These are phyloP conservation scores for Nepenthes alata DNA, from an alignment of 179 eudicot genomes.

Conservation along the genomic window DNA sequence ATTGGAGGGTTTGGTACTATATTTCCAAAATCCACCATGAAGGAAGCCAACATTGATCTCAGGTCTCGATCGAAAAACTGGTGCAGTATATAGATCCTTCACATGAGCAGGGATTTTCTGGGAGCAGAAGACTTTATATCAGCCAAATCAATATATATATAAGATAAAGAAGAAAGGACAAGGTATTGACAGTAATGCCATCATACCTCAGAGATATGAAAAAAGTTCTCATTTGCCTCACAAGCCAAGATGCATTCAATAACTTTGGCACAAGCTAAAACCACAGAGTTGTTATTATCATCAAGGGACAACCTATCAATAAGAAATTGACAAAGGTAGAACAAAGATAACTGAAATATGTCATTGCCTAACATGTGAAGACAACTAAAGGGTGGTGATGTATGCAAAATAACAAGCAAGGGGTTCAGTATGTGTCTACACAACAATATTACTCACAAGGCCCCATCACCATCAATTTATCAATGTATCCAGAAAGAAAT, in stretches of 20 bases:
- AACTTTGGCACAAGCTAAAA: slow-evolving; percentile 71
- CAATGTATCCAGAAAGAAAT: too few relatives aligned
- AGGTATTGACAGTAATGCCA: neutral
- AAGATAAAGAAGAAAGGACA: neutral
- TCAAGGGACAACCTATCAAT: slow-evolving; percentile 68
- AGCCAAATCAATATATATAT: slow-evolving; percentile 5
- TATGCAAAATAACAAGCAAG: too few relatives aligned
- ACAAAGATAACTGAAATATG: slow-evolving; percentile 2
- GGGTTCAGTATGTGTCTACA: too few relatives aligned
- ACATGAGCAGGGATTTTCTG: slow-evolving; percentile 42
- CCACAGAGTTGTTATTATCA: slow-evolving; percentile 78
- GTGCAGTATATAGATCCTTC: slow-evolving; percentile 57
- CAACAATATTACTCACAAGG: too few relatives aligned
- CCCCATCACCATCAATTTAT: too few relatives aligned
- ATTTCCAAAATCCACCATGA: slow-evolving; percentile 91
- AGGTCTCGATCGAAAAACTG: slow-evolving; percentile 80
- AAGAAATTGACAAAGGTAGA: slow-evolving; percentile 2
- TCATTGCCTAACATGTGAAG: too few relatives aligned
- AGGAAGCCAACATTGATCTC: slow-evolving; percentile 65
- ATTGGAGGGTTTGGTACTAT: slow-evolving; percentile 65
- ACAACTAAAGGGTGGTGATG: too few relatives aligned
- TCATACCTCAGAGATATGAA: slow-evolving; percentile 56
- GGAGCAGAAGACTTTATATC: slow-evolving; percentile 10
- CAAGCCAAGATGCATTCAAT: slow-evolving; percentile 55
- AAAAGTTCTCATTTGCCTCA: slow-evolving; percentile 56